Base-by-base conservation (phyloP, 768 basidiomycete species). In the Auricularia auricula-judae region DNA sequence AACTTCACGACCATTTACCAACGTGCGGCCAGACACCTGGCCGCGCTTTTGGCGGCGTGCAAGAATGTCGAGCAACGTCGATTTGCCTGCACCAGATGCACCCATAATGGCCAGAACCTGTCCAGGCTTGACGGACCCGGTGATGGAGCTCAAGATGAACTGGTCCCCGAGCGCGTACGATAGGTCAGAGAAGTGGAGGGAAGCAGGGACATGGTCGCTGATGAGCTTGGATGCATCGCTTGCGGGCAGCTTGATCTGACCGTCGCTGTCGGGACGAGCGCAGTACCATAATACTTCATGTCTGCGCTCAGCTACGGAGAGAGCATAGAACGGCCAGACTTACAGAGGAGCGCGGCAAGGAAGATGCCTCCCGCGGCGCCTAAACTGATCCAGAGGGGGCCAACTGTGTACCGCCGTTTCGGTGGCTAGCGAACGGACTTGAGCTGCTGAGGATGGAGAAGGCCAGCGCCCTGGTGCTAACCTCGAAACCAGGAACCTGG, bases 51-150 rank as follows among this genome's bases (percentile, higher is more conserved):
- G 77, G 75, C 93, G 95, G 62, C 91, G 81, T 10, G 96, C 97
- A 21, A 99, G 85, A 67, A 98, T 95, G 72, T 99, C 97, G 58
- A 99, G 86, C 70, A 98, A 83, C 0, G 97, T 98, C 2, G 93
- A 95, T 75, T 98, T 98, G 56, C 96, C 96, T 0, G 95, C 93
- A 21, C 95, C 96, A 0, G 93, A 96, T 0, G 94, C 93, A 65
- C 96, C 96, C 89, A 98, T 94, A 69, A 98, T 91, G 1, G 94
- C 96, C 78, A 95, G 86, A 62, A 98, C 79, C 73, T 94, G 89
- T 5, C 96, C 96, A 0, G 94, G 89, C 68, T 88, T 85, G 54
- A 93, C 90, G 10, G 82, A 81, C 3, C 96, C 96, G 0, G 87
- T 86, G 63, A 98, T 87, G 61, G 79, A 79, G 68, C 88, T 85